Evolutionary conservation across 129 eudicot species (phyloP), one percentile per base, ranked within the genome.

Genomic region (Glebionis coronaria): DNA sequence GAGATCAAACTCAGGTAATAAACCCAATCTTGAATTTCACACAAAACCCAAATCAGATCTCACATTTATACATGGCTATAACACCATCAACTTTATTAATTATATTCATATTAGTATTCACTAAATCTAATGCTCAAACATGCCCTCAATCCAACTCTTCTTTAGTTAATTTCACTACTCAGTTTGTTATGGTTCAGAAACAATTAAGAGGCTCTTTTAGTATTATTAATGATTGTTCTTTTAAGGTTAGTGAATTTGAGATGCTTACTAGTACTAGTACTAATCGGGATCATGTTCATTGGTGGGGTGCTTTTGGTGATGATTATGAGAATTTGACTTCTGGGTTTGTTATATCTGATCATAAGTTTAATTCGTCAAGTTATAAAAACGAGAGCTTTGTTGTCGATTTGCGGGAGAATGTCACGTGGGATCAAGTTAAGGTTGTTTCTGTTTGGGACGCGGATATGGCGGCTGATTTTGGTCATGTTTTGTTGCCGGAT

Each of bases 221-320:
- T 40, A 66, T 93, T 12, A 45, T 88, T 47, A 84, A 88, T 55
- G 88, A 84, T 75, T 93, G 98, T 68, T 88, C 98, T 13, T 93
- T 93, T 82, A 80, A 89, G 78, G 95, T 93, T 68, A 80, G 84
- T 58, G 75, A 84, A 14, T 93, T 93, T 42, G 98, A 93, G 74
- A 93, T 93, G 98, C 86, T 93, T 18, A 62, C 72, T 28, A 96
- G 92, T 42, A 69, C 90, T n/a, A n/a, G n/a, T n/a, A n/a, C n/a
- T n/a, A n/a, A n/a, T 42, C 65, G 91, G 16, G 84, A 84, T 83
- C 81, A 93, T 80, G 97, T 93, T 60, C 92, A 77, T 71, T 93
- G 98, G 97, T 88, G 98, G 98, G 98, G 98, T 58, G 84, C 98
- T 7, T 2, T 27, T 5, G 98, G 96, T 18, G 83, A 76, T 47